Percentiles rank a stretch among this genome's conserved stretches.
phyloP scores from a whole-genome alignment of 1,139 yeast species.

The Scheffersomyces insectosa region DNA sequence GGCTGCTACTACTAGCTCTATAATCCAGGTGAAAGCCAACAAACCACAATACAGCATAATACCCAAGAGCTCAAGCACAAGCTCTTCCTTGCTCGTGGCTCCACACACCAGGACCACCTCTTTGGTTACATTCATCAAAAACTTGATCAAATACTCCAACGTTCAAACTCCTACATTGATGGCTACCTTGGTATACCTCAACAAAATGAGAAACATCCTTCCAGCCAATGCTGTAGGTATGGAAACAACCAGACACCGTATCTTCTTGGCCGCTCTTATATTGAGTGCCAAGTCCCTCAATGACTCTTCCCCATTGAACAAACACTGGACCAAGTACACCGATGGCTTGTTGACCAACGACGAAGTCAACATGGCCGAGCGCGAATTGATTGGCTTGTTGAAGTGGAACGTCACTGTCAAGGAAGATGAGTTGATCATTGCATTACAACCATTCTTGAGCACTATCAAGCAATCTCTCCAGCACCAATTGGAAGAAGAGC shows the following conservation, averaged over 20 bases:
- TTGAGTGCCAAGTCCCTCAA: conserved; percentile 88
- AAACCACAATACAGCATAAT: conserved; percentile 20
- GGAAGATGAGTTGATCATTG: conserved; percentile 65
- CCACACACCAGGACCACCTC: conserved; percentile 28
- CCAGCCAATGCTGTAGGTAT: conserved; percentile 92
- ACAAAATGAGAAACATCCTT: conserved; percentile 70
- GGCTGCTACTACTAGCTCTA: conserved; percentile 77
- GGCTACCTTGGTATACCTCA: conserved; percentile 84
- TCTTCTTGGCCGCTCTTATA: conserved; percentile 83
- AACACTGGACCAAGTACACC: conserved; percentile 93
- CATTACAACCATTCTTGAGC: conserved; percentile 71
- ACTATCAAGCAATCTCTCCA: conserved; percentile 55
- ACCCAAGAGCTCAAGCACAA: conserved; percentile 10
- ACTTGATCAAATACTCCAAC: conserved; percentile 74
- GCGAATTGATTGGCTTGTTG: conserved; percentile 77
- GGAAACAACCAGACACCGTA: conserved; percentile 91
- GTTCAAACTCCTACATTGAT: conserved; percentile 94
- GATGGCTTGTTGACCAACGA: conserved; percentile 72
- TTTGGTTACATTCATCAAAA: conserved; percentile 65
- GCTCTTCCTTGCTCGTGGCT: conserved; percentile 21
- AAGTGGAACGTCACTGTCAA: conserved; percentile 80
- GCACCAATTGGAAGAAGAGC: conserved; percentile 32
- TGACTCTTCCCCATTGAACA: conserved; percentile 91
- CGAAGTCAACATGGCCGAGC: conserved; percentile 90
- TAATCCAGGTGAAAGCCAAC: conserved; percentile 56